Evolutionary conservation across 257 asterid genomes (phyloP).

Genomic region (Capsicum pubescens): DNA sequence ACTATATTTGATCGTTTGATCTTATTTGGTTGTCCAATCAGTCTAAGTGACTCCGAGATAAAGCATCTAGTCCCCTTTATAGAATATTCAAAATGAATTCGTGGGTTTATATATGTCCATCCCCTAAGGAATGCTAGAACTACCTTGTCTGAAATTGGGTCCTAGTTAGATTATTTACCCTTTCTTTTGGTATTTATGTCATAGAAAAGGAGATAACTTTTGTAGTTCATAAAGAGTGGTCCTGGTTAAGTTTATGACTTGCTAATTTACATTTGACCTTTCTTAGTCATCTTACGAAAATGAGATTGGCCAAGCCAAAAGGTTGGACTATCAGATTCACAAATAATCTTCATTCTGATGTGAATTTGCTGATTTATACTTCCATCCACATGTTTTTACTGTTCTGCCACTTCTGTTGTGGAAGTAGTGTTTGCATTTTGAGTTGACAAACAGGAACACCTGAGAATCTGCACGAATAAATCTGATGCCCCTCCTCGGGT

Average conservation of each 20-base stretch:
- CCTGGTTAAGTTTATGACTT: slow-evolving; percentile 7
- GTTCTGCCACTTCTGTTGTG: slow-evolving; percentile 49
- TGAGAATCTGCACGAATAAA: slow-evolving; percentile 74
- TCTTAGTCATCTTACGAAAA: background rate
- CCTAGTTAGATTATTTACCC: slow-evolving; percentile 9
- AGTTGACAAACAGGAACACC: slow-evolving; percentile 81
- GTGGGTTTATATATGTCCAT: slow-evolving; percentile 17
- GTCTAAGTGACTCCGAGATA: background rate
- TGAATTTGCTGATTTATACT: slow-evolving; percentile 3
- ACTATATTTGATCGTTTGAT: background rate
- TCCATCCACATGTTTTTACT: slow-evolving; percentile 10
- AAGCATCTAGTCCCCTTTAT: background rate
- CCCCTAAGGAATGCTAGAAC: background rate
- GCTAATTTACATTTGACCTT: background rate
- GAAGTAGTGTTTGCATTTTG: slow-evolving; percentile 91
- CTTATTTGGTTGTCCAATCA: background rate
- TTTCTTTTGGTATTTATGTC: background rate
- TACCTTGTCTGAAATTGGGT: background rate
- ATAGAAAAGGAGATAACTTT: background rate
- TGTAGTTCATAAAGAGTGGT: slow-evolving; percentile 8
- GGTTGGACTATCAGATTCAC: slow-evolving; percentile 3
- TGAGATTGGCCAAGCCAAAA: background rate
- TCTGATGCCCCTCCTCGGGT: slow-evolving; percentile 82
- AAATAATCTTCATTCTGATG: slow-evolving; percentile 8
- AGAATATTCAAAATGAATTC: background rate